A percentile compares a stretch with the other conserved stretches of the same genome.
Evolutionary conservation across 2,329 filamentous ascomycete species (phyloP).

Genomic region (Claviceps spartinae): DNA sequence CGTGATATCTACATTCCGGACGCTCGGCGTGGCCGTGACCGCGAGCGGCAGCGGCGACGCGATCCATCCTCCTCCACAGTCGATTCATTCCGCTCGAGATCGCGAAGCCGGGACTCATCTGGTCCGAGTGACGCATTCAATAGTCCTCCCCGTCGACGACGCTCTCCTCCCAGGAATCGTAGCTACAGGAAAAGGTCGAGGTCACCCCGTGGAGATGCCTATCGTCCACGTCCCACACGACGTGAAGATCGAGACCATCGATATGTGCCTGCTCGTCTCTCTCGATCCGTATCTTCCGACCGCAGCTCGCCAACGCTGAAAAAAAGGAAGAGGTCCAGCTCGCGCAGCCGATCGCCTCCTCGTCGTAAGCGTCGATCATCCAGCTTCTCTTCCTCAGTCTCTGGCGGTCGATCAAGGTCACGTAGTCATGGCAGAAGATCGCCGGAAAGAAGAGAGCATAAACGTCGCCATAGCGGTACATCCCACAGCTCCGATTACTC

Average conservation of each 20-base stretch:
- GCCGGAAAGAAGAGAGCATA: constrained; percentile 2
- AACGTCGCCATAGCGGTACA: constrained; percentile 3
- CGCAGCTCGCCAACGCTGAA: constrained; percentile 33
- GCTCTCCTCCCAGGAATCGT: constrained; percentile 18
- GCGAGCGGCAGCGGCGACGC: constrained; percentile 14
- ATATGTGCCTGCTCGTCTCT: constrained; percentile 12
- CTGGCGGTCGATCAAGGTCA: constrained; percentile 23
- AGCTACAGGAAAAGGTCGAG: constrained; percentile 26
- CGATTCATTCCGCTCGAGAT: constrained; percentile 18
- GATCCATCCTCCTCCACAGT: constrained; percentile 22
- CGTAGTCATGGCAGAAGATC: constrained; percentile 14
- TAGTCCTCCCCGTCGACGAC: constrained; percentile 21
- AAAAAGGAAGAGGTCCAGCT: constrained; percentile 35
- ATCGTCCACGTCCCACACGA: constrained; percentile 13
- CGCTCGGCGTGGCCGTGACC: constrained; percentile 29
- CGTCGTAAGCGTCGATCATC: constrained; percentile 22
- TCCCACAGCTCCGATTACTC: constrained; percentile 3
- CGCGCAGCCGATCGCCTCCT: constrained; percentile 32
- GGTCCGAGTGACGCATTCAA: constrained; percentile 19
- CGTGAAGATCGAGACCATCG: constrained; percentile 12
- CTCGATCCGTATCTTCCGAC: constrained; percentile 23
- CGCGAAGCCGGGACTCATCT: constrained; percentile 20
- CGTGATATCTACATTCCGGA: constrained; percentile 42
- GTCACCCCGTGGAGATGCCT: constrained; percentile 20
- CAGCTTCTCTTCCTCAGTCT: constrained; percentile 31